phyloP scores from a whole-genome alignment of 202 grass and related monocot species.

The Zoysia matrella region DNA sequence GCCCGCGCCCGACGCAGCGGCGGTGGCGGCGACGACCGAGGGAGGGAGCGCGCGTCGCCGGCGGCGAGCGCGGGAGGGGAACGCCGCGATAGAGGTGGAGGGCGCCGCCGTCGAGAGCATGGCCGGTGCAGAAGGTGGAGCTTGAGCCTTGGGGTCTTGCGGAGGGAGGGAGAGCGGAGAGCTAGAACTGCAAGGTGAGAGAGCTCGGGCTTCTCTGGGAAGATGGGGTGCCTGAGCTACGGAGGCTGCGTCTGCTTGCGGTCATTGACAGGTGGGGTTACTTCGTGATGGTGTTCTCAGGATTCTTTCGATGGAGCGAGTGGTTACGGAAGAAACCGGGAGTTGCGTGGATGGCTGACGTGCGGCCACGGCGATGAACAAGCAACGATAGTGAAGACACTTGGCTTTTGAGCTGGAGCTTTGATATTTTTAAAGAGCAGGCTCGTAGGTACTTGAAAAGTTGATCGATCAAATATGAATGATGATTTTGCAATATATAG shows the following conservation, averaged over 20 bases:
- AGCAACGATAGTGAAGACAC: too few species aligned
- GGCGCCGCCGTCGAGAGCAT: constrained; percentile 57
- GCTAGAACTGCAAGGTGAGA: background rate
- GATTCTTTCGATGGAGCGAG: background rate
- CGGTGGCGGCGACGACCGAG: background rate
- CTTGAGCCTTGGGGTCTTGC: background rate
- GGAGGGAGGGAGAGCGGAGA: background rate
- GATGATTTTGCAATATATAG: too few species aligned
- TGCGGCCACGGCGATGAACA: constrained; percentile 11
- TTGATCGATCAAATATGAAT: too few species aligned
- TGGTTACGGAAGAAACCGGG: background rate
- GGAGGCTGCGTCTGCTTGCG: background rate
- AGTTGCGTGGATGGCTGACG: constrained; percentile 8
- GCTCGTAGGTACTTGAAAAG: too few species aligned
- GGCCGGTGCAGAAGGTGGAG: background rate
- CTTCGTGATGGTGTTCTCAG: background rate
- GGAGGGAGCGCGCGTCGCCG: background rate
- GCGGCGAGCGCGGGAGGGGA: constrained; percentile 1
- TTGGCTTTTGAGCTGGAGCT: too few species aligned
- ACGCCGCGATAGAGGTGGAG: constrained; percentile 40
- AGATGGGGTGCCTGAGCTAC: constrained; percentile 6
- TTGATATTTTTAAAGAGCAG: too few species aligned
- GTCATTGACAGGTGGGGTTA: background rate
- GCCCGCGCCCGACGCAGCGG: background rate
- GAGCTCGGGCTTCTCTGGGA: background rate